Conservation (phyloP, 352 stramenopile species). For the Pythium scleroteichum region DNA sequence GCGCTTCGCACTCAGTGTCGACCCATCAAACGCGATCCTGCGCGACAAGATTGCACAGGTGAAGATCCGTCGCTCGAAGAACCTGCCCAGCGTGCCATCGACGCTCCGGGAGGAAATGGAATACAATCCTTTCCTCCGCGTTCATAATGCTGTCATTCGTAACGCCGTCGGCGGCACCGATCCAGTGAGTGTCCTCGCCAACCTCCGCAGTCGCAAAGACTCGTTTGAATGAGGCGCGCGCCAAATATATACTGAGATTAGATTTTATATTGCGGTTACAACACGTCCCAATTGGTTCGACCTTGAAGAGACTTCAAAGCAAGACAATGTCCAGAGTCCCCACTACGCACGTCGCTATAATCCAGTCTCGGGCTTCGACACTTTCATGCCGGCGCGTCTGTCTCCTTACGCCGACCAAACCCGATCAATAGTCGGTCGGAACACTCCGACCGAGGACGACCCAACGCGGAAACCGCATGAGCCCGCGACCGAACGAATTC, state of each 20-base stretch:
- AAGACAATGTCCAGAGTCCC: too few relatives aligned
- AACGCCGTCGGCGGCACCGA: slow-evolving; percentile 78
- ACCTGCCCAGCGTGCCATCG: slow-evolving; percentile 91
- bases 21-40: slow-evolving; percentile 89
- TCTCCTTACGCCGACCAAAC: slow-evolving; percentile 15
- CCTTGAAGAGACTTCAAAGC: too few relatives aligned
- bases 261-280: background rate
- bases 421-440: background rate
- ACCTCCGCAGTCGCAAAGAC: slow-evolving; percentile 77
- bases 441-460: background rate
- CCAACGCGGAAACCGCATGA: background rate
- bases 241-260: background rate
- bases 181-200: slow-evolving; percentile 78
- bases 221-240: slow-evolving; percentile 47
- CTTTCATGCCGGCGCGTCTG: slow-evolving; percentile 16
- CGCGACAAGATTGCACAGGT: slow-evolving; percentile 85
- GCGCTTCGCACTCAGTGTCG: slow-evolving; percentile 91
- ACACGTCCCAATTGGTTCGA: too few relatives aligned
- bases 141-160: slow-evolving; percentile 82
- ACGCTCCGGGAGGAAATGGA: slow-evolving; percentile 86
- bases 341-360: background rate
- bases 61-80: slow-evolving; percentile 75
- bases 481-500: slow-evolving; percentile 6
- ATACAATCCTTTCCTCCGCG: slow-evolving; percentile 86
- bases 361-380: too few relatives aligned